Evolutionary conservation across 345 rosid species (phyloP).

Genomic region (Citrus mangshanensis): DNA sequence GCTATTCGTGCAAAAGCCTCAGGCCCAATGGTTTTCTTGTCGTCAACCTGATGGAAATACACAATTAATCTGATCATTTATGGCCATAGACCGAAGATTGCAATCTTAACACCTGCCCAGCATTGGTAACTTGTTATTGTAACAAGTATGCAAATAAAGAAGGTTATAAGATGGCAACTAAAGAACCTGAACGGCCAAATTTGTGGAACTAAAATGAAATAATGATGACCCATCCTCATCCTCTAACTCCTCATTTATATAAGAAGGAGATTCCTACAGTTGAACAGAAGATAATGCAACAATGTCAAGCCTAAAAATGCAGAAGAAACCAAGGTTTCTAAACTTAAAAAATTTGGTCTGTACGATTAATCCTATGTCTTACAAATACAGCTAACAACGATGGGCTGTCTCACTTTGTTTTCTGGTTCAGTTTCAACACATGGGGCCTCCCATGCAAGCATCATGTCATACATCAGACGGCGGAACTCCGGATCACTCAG

Average conservation of each 20-base stretch:
- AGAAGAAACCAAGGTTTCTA: background rate
- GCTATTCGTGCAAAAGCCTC: constrained; percentile 93
- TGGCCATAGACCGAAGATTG: background rate
- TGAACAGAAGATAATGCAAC: constrained; percentile 18
- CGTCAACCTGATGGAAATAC: constrained; percentile 58
- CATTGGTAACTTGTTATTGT: background rate
- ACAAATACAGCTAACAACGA: constrained; percentile 1
- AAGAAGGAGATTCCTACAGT: constrained; percentile 52
- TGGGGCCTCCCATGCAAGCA: constrained; percentile 97
- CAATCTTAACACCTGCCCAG: background rate
- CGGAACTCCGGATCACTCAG: constrained; percentile 70
- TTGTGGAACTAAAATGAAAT: constrained; percentile 74
- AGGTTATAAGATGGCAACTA: background rate
- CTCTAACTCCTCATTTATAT: constrained; percentile 42
- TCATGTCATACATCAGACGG: constrained; percentile 82
- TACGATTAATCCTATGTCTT: background rate
- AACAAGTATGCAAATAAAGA: background rate
- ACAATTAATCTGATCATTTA: background rate
- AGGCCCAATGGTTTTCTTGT: constrained; percentile 67
- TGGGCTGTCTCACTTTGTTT: constrained; percentile 41
- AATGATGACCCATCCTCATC: constrained; percentile 78
- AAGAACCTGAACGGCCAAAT: constrained; percentile 80
- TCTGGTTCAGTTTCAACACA: constrained; percentile 40
- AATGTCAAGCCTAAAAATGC: constrained; percentile 12
- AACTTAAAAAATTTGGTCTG: background rate